Evolutionary conservation across 2,329 filamentous ascomycete genomes (phyloP).

Genomic region (Diaporthe vexans): DNA sequence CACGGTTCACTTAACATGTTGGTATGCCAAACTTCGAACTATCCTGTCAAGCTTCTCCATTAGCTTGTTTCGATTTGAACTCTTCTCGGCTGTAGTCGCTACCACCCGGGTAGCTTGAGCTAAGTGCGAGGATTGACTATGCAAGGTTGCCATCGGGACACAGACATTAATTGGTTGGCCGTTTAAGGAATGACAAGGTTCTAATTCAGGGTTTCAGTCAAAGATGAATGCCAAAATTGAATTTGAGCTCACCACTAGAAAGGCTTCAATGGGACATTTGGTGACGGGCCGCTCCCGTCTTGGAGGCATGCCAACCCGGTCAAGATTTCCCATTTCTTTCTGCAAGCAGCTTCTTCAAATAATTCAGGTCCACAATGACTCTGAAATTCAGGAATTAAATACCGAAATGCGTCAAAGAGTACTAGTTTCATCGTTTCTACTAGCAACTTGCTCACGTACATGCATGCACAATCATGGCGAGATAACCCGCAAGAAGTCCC

Average conservation of each 20-base stretch:
- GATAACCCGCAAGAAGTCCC: too few species aligned
- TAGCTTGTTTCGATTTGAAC: neutral
- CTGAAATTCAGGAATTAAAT: too few species aligned
- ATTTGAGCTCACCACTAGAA: too few species aligned
- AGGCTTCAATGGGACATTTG: neutral
- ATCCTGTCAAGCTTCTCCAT: neutral
- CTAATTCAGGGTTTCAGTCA: neutral
- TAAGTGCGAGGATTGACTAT: too few species aligned
- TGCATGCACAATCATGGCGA: too few species aligned
- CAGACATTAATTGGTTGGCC: too few species aligned
- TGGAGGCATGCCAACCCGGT: neutral
- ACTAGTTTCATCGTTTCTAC: neutral
- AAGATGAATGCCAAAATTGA: too few species aligned
- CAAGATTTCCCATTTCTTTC: neutral
- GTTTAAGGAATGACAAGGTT: neutral
- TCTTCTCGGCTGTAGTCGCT: too few species aligned
- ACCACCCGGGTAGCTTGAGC: neutral
- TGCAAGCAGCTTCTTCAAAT: too few species aligned
- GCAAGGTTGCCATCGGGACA: neutral
- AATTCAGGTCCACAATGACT: neutral
- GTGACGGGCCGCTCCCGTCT: too few species aligned
- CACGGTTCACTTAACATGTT: too few species aligned
- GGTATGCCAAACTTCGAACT: neutral
- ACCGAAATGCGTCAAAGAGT: neutral
- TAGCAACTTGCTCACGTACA: neutral